A percentile compares a stretch with the other conserved stretches of the same genome.
Conservation (phyloP, 352 stramenopile species). For the Globisporangium cylindrosporum region DNA sequence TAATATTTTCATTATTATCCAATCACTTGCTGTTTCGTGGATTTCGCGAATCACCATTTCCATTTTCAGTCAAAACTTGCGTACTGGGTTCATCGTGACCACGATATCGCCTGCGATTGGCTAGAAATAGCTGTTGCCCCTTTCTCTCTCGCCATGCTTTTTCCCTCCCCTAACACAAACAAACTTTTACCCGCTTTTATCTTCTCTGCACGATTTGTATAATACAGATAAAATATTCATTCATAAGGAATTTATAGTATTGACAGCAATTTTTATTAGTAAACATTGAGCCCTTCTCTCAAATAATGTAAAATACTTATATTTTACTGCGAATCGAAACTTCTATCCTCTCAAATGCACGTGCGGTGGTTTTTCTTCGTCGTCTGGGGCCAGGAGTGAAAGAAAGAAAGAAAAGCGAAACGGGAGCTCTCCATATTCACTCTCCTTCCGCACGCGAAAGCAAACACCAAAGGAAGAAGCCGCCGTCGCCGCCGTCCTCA, state of each 20-base stretch:
- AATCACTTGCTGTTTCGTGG: conserved; percentile 65
- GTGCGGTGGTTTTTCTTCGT: conserved; percentile 17
- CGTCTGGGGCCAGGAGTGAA: conserved; percentile 27
- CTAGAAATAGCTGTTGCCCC: background rate
- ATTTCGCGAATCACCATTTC: background rate
- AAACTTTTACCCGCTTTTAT: conserved; percentile 1
- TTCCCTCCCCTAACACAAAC: background rate
- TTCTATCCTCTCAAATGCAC: conserved; percentile 2
- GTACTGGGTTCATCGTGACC: background rate
- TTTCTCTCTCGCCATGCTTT: background rate
- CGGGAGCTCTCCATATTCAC: conserved; percentile 7
- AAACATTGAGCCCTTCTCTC: rapidly evolving
- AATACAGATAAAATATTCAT: background rate
- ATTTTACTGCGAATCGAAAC: background rate
- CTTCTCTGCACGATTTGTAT: background rate
- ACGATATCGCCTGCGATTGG: background rate
- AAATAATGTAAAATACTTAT: background rate
- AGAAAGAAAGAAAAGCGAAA: conserved; percentile 15
- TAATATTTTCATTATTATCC: conserved; percentile 30
- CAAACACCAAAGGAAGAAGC: background rate
- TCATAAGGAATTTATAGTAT: too few relatives aligned
- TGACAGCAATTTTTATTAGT: background rate
- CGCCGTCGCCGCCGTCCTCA: background rate
- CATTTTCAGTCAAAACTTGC: too few relatives aligned
- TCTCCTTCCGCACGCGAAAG: background rate